Conservation (phyloP, 805 yeast species). For the Komagataella ulmi region DNA sequence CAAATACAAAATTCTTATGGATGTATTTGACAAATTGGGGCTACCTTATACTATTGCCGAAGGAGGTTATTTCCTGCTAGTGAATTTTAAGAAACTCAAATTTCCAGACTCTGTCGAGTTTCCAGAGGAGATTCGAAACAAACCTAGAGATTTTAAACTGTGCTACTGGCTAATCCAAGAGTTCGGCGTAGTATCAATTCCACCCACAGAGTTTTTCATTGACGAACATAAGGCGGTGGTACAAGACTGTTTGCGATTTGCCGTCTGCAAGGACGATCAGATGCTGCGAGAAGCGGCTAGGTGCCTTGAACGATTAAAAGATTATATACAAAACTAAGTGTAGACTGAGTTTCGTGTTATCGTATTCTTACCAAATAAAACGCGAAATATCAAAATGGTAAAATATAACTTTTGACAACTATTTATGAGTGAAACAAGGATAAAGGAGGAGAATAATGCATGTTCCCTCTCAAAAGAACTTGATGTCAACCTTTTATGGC, state of each 20-base stretch:
- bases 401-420: background rate
- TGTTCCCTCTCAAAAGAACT: background rate
- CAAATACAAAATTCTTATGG: slow-evolving; percentile 63
- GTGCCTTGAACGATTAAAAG: slow-evolving; percentile 56
- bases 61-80: slow-evolving; percentile 89
- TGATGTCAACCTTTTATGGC: background rate
- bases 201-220: slow-evolving; percentile 89
- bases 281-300: slow-evolving; percentile 71
- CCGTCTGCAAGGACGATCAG: slow-evolving; percentile 88
- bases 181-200: slow-evolving; percentile 90
- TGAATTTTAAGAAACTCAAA: slow-evolving; percentile 71
- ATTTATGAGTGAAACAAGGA: background rate
- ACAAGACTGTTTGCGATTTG: slow-evolving; percentile 81
- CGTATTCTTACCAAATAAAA: background rate
- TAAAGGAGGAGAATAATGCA: background rate
- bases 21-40: slow-evolving; percentile 74
- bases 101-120: slow-evolving; percentile 61
- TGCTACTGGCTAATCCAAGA: slow-evolving; percentile 92
- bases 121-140: slow-evolving; percentile 53
- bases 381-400: background rate
- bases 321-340: slow-evolving; percentile 27
- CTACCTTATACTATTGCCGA: slow-evolving; percentile 85
- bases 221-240: slow-evolving; percentile 61
- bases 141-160: slow-evolving; percentile 76
- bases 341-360: background rate